Percentiles rank a stretch among this genome's conserved stretches.
phyloP scores from a whole-genome alignment of 2,329 filamentous ascomycete species.

The Diplocarpon mali region DNA sequence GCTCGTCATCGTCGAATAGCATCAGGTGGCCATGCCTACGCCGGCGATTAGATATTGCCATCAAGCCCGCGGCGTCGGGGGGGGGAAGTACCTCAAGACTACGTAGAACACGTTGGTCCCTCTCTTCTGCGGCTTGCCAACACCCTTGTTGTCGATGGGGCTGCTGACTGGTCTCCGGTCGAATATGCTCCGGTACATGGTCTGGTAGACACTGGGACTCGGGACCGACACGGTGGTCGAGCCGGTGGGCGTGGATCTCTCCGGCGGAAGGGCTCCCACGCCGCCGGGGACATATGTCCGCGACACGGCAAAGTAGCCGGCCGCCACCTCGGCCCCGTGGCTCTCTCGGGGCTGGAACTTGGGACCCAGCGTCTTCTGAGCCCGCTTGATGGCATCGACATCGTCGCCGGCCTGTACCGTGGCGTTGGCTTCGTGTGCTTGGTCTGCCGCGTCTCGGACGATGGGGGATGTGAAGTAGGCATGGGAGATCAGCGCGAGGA shows the following conservation, averaged over 20 bases:
- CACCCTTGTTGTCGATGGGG: constrained; percentile 26
- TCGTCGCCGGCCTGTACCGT: constrained; percentile 54
- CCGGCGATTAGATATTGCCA: constrained; percentile 8
- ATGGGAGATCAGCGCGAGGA: constrained; percentile 50
- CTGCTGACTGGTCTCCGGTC: constrained; percentile 53
- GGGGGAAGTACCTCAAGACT: constrained; percentile 57
- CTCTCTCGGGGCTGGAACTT: constrained; percentile 44
- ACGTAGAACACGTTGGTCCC: constrained; percentile 90
- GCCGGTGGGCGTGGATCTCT: constrained; percentile 70
- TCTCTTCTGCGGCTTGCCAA: constrained; percentile 34
- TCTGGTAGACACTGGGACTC: constrained; percentile 92
- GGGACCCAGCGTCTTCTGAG: constrained; percentile 46
- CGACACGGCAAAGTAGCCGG: constrained; percentile 91
- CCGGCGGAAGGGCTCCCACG: constrained; percentile 85
- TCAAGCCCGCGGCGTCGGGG: not conserved
- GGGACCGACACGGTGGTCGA: constrained; percentile 63
- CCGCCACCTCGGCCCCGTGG: constrained; percentile 66
- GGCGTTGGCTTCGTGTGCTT: constrained; percentile 28
- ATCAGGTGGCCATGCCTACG: constrained; percentile 83
- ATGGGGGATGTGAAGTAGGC: constrained; percentile 57
- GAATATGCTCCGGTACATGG: constrained; percentile 95
- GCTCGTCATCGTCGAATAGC: constrained; percentile 92
- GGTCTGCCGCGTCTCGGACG: constrained; percentile 32
- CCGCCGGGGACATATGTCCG: constrained; percentile 86
- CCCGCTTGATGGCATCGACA: constrained; percentile 48